Evolutionary conservation across 2,329 filamentous ascomycete species (phyloP).

Genomic region (Alternaria consortialis): DNA sequence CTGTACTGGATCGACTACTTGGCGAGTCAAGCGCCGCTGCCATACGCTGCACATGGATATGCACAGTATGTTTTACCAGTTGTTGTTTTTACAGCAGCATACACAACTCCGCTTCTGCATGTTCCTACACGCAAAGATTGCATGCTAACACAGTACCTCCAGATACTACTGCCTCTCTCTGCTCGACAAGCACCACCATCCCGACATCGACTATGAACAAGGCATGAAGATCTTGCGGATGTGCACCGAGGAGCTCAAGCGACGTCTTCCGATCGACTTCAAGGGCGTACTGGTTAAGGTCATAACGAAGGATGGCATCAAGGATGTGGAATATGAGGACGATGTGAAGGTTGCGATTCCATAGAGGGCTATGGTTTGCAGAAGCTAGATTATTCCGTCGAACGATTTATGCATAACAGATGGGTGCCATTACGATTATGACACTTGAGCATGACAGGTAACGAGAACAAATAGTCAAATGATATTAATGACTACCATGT

Average conservation of each 20-base stretch:
- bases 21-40: slow-evolving; percentile 84
- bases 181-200: slow-evolving; percentile 98
- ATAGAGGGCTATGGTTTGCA: slow-evolving; percentile 47
- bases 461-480: neutral
- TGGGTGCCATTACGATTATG: slow-evolving; percentile 10
- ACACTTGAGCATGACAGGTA: slow-evolving; percentile 9
- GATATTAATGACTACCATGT: neutral
- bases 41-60: slow-evolving; percentile 97
- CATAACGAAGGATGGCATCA: slow-evolving; percentile 91
- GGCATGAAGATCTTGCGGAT: slow-evolving; percentile 91
- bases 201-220: slow-evolving; percentile 87
- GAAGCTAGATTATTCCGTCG: slow-evolving; percentile 7
- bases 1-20: slow-evolving; percentile 99
- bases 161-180: slow-evolving; percentile 98
- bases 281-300: slow-evolving; percentile 96
- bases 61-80: slow-evolving; percentile 74
- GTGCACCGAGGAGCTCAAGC: slow-evolving; percentile 97
- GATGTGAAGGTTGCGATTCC: slow-evolving; percentile 73
- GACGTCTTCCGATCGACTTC: slow-evolving; percentile 97
- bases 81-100: neutral
- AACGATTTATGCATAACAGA: slow-evolving; percentile 11
- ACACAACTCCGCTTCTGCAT: neutral
- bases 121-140: neutral
- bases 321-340: slow-evolving; percentile 85
- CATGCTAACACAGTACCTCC: slow-evolving; percentile 8